Evolutionary conservation across 1,284 basidiomycete genomes (phyloP), one percentile per base, ranked within the genome.

Genomic region (Exsudoporus floridanus): DNA sequence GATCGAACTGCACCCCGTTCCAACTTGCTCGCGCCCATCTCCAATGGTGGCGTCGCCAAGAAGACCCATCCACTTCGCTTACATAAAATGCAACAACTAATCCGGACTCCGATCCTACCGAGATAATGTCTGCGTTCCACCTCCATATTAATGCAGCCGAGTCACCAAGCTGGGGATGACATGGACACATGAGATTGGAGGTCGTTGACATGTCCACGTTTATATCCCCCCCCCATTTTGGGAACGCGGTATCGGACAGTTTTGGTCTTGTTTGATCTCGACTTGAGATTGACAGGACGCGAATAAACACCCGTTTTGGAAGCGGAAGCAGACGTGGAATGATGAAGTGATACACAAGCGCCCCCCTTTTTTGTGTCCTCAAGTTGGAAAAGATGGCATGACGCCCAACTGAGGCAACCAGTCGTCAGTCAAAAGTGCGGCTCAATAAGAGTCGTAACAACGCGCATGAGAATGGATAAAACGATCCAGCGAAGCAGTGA

Each of bases 191-290:
- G 48, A 50, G 48, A 50, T 14, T 28, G 16, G 21, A 5, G 14
- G 28, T 21, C 40, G 18, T 7, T 42, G 40, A 12, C 23, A 16
- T 25, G 48, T 48, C 46, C 39, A 39, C 38, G 38, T 39, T 39
- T 39, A 39, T 5, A 7, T 4, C 38, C 14, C 7, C 14, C 19
- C 13, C 3, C 6, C 9, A 19, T 52, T 36, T n/a, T 37, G n/a
- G 33, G 21, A 25, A 25, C 21, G 46, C 25, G 5, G 8, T 27
- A 45, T 31, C 9, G 13, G 23, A 28, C 48, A 40, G 19, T 39
- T 38, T 52, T 38, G 16, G 48, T 37, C 25, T 37, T 49, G 48
- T 49, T 51, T 49, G 48, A 49, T 49, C 23, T 19, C 9, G 46
- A 19, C 14, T 16, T 7, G 25, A 16, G 40, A 33, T 41, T 30